Conservation (phyloP, 1,284 basidiomycete species). For the Sporisorium scitamineum region DNA sequence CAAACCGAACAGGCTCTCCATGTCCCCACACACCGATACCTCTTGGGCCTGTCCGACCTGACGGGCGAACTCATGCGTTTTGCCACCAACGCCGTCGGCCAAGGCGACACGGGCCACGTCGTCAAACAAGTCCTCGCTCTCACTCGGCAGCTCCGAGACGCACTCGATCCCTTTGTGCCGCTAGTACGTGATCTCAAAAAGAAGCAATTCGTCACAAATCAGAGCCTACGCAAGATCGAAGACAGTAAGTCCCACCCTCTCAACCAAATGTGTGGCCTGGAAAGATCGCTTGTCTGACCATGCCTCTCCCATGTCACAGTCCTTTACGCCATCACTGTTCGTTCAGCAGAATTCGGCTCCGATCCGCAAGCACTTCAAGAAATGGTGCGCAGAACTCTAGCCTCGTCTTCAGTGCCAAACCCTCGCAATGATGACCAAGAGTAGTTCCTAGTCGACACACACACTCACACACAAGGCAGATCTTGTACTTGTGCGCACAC, state of each 20-base stretch:
- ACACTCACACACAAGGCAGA: background rate
- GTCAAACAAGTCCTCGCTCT: conserved; percentile 51
- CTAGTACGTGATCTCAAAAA: conserved; percentile 80
- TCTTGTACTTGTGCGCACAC: background rate
- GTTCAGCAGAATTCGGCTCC: conserved; percentile 51
- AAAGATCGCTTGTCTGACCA: background rate
- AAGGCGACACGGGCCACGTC: conserved; percentile 34
- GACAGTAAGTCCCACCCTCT: conserved; percentile 75
- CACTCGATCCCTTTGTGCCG: conserved; percentile 80
- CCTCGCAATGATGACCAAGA: conserved; percentile 13
- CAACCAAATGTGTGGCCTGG: too few species aligned
- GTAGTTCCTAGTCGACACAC: background rate
- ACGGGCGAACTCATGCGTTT: conserved; percentile 98
- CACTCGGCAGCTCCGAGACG: conserved; percentile 67
- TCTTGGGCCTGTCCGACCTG: conserved; percentile 91
- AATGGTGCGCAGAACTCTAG: conserved; percentile 51
- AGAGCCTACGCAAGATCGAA: conserved; percentile 93
- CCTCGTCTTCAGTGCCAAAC: conserved; percentile 19
- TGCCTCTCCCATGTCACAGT: conserved; percentile 21
- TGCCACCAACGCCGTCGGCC: conserved; percentile 73
- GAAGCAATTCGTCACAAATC: conserved; percentile 86
- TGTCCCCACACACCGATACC: conserved; percentile 80
- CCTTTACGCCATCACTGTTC: conserved; percentile 56
- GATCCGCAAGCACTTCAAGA: conserved; percentile 53
- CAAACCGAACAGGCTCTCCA: background rate